Base-by-base conservation (phyloP, 345 rosid genomes). In the Schrenkiella parvula region DNA sequence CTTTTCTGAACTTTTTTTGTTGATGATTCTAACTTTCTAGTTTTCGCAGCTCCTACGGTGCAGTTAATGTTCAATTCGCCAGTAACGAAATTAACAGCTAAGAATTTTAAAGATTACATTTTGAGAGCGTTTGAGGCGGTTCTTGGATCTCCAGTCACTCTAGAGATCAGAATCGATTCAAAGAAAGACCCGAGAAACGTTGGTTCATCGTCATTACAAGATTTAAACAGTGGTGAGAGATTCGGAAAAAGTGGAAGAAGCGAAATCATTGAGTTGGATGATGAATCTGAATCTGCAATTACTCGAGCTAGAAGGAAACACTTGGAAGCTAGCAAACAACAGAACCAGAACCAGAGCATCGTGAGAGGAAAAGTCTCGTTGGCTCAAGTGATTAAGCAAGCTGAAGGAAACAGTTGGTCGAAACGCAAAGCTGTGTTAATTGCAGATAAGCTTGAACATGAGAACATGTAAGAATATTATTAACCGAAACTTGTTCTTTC, bases 391-490 rank as follows among this genome's bases (percentile, higher is more conserved):
- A 88, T 92, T 58, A 93, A 88, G 68, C 92, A 90, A 78, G 96
- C 85, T 26, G 98, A 91, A 87, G 97, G 90, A 64, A 82, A 66
- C 57, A 81, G 87, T 56, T 90, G 96, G 98, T 86, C 98, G n/a
- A 91, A 79, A 74, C 86, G 80, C 18, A 95, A 86, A 85, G 92
- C 97, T 31, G 80, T 95, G 64, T 90, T 93, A 23, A 84, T 88
- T 58, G 98, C 98, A 17, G 91, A 95, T 58, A 95, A 86, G 84
- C 97, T 95, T 51, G 99, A 95, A 80, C 95, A 87, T 73, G 96
- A 95, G 74, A 92, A 95, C 67, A 78, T 95, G 99, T 95, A 80
- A 42, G 97, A 84, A 66, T 31, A 17, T 28, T 53, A 8, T 39
- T 14, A n/a, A 17, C 41, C 29, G 28, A 37, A 21, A 21, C 2